Evolutionary conservation across 2,329 filamentous ascomycete species (phyloP), one percentile per base, ranked within the genome.

Genomic region (Botrytis sinoallii): DNA sequence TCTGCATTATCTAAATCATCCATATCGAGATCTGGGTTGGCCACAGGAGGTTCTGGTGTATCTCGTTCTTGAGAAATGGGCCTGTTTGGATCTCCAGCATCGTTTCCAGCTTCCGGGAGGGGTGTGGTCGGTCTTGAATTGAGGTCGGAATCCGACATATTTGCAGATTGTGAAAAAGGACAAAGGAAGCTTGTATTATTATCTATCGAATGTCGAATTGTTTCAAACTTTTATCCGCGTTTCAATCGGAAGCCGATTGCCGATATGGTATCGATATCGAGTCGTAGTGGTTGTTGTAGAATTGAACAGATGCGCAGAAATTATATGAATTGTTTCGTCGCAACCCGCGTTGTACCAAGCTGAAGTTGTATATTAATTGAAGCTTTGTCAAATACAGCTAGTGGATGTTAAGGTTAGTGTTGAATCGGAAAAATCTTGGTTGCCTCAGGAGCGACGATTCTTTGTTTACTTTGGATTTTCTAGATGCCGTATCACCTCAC

Each of bases 71-170:
- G 75, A 16, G 77, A 78, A 25, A 64, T 55, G 40, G 74, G 61
- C 74, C 74, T 74, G 61, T 78, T 71, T 42, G 73, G 29, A 48
- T 78, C 77, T 70, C 55, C 72, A 20, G 68, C 42, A 70, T 76
- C 77, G 69, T 76, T 69, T n/a, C 73, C 74, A 66, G 73, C 74
- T 72, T 77, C 77, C 74, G 73, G 75, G 48, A 76, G 65, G 16
- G 78, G 78, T 64, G 78, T 75, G n/a, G 61, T 63, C 48, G 75
- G 76, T 66, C 74, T 71, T 44, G 77, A 77, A 65, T 75, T 74
- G 18, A 70, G 42, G 22, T 79, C 78, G 64, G 76, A 77, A 64
- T 80, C 79, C 35, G 79, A 80, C 79, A 81, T 81, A 44, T 71
- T 52, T 76, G 59, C 44, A 59, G 46, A 61, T 29, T 55, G 55